A percentile compares a stretch with the other conserved stretches of the same genome.
Conservation (phyloP, 1,284 basidiomycete species). For the Trichosporon sp. region DNA sequence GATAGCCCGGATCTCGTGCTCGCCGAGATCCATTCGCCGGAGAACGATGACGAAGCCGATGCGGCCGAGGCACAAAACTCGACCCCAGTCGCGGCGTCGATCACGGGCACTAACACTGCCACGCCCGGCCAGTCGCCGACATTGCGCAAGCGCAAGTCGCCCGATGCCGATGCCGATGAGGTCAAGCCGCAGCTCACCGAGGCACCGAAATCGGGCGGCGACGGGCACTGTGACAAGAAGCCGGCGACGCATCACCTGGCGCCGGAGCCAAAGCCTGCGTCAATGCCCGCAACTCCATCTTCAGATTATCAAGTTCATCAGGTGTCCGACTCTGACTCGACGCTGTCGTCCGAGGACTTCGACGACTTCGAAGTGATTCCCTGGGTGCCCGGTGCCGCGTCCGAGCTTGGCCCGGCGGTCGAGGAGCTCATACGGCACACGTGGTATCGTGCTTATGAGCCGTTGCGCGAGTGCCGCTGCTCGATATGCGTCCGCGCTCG, state of each 20-base stretch:
- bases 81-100: conserved; percentile 2
- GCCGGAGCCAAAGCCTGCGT: neutral
- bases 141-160: conserved; percentile 19
- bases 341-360: conserved; percentile 4
- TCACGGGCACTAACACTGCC: neutral
- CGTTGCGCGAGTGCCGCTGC: conserved; percentile 16
- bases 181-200: neutral
- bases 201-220: neutral
- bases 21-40: conserved; percentile 12
- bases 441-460: conserved; percentile 11
- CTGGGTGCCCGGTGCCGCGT: neutral
- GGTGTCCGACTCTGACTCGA: conserved; percentile 7
- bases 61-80: neutral
- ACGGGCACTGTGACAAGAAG: neutral
- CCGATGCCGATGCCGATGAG: conserved; percentile 10
- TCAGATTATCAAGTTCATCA: neutral
- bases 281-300: neutral
- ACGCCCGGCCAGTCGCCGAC: conserved; percentile 11
- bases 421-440: neutral
- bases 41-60: neutral
- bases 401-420: conserved; percentile 11
- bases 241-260: neutral
- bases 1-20: conserved; percentile 18
- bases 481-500: conserved; percentile 14
- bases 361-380: conserved; percentile 7